Evolutionary conservation across 768 basidiomycete genomes (phyloP), one percentile per base, ranked within the genome.

Genomic region (Mrakia gelida): DNA sequence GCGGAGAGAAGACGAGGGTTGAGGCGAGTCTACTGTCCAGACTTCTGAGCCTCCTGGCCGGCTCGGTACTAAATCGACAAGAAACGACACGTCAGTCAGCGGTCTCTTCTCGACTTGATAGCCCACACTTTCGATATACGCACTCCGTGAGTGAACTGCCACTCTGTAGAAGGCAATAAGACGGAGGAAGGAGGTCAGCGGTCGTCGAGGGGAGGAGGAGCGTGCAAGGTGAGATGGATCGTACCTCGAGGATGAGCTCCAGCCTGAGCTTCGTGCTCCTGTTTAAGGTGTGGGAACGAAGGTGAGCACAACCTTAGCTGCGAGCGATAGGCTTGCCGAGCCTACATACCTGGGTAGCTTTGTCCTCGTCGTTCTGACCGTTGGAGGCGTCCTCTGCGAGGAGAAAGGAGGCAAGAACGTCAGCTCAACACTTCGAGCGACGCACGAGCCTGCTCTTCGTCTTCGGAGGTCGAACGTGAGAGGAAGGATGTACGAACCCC

Each of bases 201-300:
- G 15, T 11, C 3, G 28, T 9, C 10, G n/a, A 38, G 16, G 63
- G 32, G 32, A 32, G 18, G n/a, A 11, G 61, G 61, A 11, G 13
- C n/a, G n/a, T n/a, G n/a, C 26, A 32, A 62, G 26, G 21, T 4
- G 30, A n/a, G n/a, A n/a, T n/a, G n/a, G n/a, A n/a, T n/a, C n/a
- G 9, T 49, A 30, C 34, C 54, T 73, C 73, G 73, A 45, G 75
- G 75, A 32, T 76, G 75, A 18, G 52, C 54, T 13, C 75, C 75
- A n/a, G 15, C 67, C 67, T 41, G n/a, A 0, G 28, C 32, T 32
- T 59, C 54, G 54, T 76, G 70, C 23, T 28, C 75, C 23, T 59
- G 30, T 11, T 43, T 5, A 43, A n/a, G n/a, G n/a, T n/a, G n/a
- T n/a, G n/a, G n/a, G n/a, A n/a, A n/a, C n/a, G n/a, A n/a, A n/a